Percentiles rank a stretch among this genome's conserved stretches.
These are phyloP conservation scores for Lithocarpus polystachyus DNA, from an alignment of 306 rosid genomes.

Conservation along the genomic window DNA sequence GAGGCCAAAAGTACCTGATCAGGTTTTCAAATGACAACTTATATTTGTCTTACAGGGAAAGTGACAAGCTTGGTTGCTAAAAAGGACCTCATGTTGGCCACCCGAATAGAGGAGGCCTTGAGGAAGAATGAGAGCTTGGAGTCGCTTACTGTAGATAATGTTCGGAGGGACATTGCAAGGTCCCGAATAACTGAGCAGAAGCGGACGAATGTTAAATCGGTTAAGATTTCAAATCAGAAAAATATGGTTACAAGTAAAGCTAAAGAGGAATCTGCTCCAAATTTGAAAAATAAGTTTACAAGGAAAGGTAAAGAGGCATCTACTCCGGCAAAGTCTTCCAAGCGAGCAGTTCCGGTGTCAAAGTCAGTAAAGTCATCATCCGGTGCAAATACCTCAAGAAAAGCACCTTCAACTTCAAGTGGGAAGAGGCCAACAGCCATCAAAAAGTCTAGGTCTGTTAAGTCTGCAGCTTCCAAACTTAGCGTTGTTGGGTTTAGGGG, in stretches of 20 bases:
- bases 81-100: slow-evolving; percentile 59
- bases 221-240: slow-evolving; percentile 40
- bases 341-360: slow-evolving; percentile 33
- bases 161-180: slow-evolving; percentile 63
- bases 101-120: slow-evolving; percentile 85
- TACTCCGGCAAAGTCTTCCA: slow-evolving; percentile 26
- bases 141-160: slow-evolving; percentile 60
- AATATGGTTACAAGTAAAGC: slow-evolving; percentile 29
- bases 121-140: slow-evolving; percentile 91
- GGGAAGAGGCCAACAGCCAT: slow-evolving; percentile 38
- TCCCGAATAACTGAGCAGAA: slow-evolving; percentile 55
- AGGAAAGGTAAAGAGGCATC: slow-evolving; percentile 38
- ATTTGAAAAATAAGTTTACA: slow-evolving; percentile 26
- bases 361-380: slow-evolving; percentile 37
- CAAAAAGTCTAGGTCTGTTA: slow-evolving; percentile 35
- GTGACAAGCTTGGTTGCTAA: slow-evolving; percentile 87
- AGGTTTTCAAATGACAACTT: background rate
- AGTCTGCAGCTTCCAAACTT: slow-evolving; percentile 58
- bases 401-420: slow-evolving; percentile 40
- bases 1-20: background rate
- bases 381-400: slow-evolving; percentile 31
- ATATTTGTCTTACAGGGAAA: slow-evolving; percentile 57
- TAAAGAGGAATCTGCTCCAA: slow-evolving; percentile 32
- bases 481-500: slow-evolving; percentile 90
- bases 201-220: slow-evolving; percentile 38